Percentiles rank a stretch among this genome's conserved stretches.
Conservation (phyloP, 129 eudicot genomes). For the Deinandra increscens region DNA sequence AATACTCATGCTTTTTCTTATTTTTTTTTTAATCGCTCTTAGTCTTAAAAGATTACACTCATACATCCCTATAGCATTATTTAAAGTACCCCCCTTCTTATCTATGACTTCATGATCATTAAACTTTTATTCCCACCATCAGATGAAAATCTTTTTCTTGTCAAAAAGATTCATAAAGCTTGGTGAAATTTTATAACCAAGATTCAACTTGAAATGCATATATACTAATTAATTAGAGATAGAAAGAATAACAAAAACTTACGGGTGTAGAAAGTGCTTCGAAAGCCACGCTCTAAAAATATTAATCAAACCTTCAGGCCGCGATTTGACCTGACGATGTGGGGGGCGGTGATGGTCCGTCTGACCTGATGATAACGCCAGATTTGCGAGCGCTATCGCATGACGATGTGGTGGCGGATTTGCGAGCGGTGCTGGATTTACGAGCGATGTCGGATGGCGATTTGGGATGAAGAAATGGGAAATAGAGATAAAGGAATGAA, state of each 20-base stretch:
- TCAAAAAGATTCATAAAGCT: slow-evolving; percentile 30
- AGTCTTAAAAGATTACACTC: slow-evolving; percentile 36
- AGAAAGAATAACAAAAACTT: slow-evolving; percentile 32
- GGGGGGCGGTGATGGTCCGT: no score
- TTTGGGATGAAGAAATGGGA: no score
- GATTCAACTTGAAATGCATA: slow-evolving; percentile 23
- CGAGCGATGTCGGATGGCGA: no score
- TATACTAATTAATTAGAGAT: slow-evolving; percentile 8
- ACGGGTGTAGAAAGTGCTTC: slow-evolving; percentile 99
- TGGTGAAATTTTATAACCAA: slow-evolving; percentile 21
- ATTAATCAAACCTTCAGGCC: slow-evolving; percentile 95
- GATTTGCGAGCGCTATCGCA: no score
- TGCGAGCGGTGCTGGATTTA: no score
- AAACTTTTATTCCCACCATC: slow-evolving; percentile 21
- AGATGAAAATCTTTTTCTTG: slow-evolving; percentile 21
- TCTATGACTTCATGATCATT: slow-evolving; percentile 34
- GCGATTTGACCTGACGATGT: no score
- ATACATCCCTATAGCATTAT: slow-evolving; percentile 8
- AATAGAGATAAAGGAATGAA: no score
- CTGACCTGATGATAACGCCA: no score
- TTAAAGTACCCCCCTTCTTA: slow-evolving; percentile 29
- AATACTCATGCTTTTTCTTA: slow-evolving; percentile 36
- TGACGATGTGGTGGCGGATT: no score
- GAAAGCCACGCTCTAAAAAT: slow-evolving; percentile 97
- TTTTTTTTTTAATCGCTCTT: slow-evolving; percentile 37